A percentile compares a stretch with the other conserved stretches of the same genome.
Conservation (phyloP, 2,329 filamentous ascomycete genomes). For the Aspergillus quadricinctus region DNA sequence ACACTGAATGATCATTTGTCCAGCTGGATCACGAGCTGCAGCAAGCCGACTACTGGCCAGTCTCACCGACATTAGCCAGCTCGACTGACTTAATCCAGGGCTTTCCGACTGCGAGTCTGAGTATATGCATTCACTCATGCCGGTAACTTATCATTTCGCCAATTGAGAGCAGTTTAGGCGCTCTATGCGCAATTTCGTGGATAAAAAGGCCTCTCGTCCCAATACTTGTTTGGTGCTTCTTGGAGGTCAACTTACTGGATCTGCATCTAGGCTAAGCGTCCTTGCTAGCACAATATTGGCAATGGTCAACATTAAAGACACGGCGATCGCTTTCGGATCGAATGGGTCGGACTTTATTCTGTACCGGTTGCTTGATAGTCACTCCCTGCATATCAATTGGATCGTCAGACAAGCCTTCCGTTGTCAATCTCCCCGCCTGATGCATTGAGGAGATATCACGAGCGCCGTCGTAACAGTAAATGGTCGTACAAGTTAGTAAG, state of each 20-base stretch:
- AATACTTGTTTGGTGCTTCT: not conserved
- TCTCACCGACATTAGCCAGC: conserved; percentile 4
- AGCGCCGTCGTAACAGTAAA: not conserved
- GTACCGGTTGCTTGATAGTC: not conserved
- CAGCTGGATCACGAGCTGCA: not conserved
- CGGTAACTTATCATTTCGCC: conserved; percentile 2
- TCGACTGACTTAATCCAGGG: not conserved
- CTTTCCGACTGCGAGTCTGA: not conserved
- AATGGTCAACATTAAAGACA: not conserved
- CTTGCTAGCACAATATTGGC: not conserved
- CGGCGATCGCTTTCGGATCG: not conserved
- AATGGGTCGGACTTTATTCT: not conserved
- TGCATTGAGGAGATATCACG: conserved; percentile 1
- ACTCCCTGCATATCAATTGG: too few species aligned
- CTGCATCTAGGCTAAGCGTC: not conserved
- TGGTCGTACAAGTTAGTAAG: conserved; percentile 1
- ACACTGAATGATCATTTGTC: not conserved
- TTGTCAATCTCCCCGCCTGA: not conserved
- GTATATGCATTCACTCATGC: not conserved
- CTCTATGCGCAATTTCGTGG: too few species aligned
- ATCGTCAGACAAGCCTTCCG: not conserved
- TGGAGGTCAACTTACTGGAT: too few species aligned
- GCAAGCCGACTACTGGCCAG: not conserved
- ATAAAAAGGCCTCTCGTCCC: too few species aligned
- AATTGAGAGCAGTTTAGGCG: not conserved